A percentile compares a stretch with the other conserved stretches of the same genome.
These are phyloP conservation scores for Cenococcum geophilum DNA, from an alignment of 495 filamentous ascomycete genomes.

Conservation along the genomic window DNA sequence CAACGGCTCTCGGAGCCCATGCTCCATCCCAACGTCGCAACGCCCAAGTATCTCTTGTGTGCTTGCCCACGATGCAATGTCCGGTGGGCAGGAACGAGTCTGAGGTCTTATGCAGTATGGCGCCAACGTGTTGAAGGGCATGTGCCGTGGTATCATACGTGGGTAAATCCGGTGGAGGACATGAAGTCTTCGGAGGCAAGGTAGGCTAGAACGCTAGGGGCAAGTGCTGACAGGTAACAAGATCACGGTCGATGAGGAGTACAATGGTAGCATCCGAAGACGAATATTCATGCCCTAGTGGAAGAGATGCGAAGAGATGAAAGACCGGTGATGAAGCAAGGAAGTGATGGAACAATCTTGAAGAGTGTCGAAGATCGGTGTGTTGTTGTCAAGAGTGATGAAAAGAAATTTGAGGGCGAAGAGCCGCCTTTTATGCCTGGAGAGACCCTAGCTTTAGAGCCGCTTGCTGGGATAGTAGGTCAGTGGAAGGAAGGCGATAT, in stretches of 20 bases:
- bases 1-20: neutral
- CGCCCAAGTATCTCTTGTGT: neutral
- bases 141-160: neutral
- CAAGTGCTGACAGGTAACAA: neutral
- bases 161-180: neutral
- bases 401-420: too few species aligned
- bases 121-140: neutral
- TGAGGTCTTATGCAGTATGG: neutral
- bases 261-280: neutral
- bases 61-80: neutral
- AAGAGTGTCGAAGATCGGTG: too few species aligned
- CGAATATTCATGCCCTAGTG: neutral
- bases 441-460: too few species aligned
- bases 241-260: neutral
- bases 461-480: too few species aligned
- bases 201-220: neutral
- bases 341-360: too few species aligned
- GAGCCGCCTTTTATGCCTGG: too few species aligned
- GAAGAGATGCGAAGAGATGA: too few species aligned
- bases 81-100: neutral
- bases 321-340: too few species aligned
- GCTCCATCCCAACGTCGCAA: neutral
- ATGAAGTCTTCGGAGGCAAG: neutral
- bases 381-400: too few species aligned
- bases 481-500: too few species aligned